Percentiles rank a stretch among this genome's conserved stretches.
Conservation (phyloP, 2,329 filamentous ascomycete genomes). For the Pseudocercospora musae region DNA sequence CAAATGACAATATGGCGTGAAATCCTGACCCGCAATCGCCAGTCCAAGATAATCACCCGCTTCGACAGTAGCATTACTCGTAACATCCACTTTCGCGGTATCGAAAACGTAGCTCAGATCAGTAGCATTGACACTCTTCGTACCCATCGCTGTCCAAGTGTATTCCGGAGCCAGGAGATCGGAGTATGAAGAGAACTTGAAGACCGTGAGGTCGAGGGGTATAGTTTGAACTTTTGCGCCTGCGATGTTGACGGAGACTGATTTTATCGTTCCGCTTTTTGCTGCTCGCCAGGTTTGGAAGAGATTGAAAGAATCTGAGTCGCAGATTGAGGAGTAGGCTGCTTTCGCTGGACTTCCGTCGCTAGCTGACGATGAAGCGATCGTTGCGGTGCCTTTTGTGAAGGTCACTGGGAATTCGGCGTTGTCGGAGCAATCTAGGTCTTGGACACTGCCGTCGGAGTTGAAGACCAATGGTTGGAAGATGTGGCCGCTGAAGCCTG, state of each 20-base stretch:
- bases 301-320: conserved; percentile 24
- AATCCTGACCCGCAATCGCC: conserved; percentile 20
- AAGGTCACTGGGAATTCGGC: conserved; percentile 21
- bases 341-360: conserved; percentile 20
- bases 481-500: conserved; percentile 24
- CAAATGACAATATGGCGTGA: conserved; percentile 27
- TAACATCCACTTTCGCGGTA: conserved; percentile 16
- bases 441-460: conserved; percentile 18
- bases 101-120: conserved; percentile 23
- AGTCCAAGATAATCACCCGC: conserved; percentile 23
- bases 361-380: conserved; percentile 13
- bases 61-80: conserved; percentile 22
- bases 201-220: conserved; percentile 23
- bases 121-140: conserved; percentile 16
- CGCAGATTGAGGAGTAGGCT: conserved; percentile 24
- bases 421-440: conserved; percentile 21
- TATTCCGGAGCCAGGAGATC: conserved; percentile 23
- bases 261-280: conserved; percentile 19
- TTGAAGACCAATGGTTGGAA: conserved; percentile 26
- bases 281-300: conserved; percentile 25
- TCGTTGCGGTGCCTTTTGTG: conserved; percentile 12
- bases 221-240: conserved; percentile 12
- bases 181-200: conserved; percentile 22
- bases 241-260: conserved; percentile 25
- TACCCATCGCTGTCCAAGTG: conserved; percentile 23